Evolutionary conservation across 352 stramenopile genomes (phyloP).

Genomic region (Pythium sukuiense): DNA sequence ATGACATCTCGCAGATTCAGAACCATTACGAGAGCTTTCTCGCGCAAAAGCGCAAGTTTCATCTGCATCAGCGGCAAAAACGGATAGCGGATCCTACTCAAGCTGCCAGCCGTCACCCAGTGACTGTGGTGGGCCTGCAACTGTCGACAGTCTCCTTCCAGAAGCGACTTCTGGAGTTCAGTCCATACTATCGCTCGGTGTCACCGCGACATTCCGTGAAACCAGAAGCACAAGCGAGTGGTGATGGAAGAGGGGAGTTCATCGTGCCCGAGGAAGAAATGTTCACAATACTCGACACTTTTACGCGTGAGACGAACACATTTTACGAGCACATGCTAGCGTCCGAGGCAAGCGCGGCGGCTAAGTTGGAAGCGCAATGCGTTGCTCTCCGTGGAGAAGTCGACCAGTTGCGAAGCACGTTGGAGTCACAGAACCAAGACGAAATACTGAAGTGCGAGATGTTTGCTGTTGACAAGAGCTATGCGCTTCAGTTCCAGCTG

Average conservation of each 20-base stretch:
- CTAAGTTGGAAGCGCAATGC: neutral
- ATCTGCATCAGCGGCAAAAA: slow-evolving; percentile 21
- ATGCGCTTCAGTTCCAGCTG: slow-evolving; percentile 44
- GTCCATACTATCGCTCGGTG: neutral
- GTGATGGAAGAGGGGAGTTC: neutral
- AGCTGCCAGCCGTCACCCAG: neutral
- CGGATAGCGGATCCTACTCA: neutral
- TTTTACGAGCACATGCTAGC: neutral
- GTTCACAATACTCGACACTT: neutral
- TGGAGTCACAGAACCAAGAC: slow-evolving; percentile 16
- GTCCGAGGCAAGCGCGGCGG: neutral
- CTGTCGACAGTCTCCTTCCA: neutral
- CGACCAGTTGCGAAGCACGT: neutral
- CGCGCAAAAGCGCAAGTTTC: slow-evolving; percentile 31
- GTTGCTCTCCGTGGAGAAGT: neutral
- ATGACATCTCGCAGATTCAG: slow-evolving; percentile 43
- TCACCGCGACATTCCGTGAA: neutral
- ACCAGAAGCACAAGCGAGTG: neutral
- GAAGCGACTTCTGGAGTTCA: neutral
- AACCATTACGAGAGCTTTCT: slow-evolving; percentile 47
- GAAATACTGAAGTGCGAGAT: slow-evolving; percentile 43
- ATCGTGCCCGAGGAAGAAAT: neutral
- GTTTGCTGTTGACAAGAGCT: slow-evolving; percentile 42
- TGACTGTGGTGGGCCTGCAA: too few species aligned
- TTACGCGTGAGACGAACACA: slow-evolving; percentile 1